These are phyloP conservation scores for Phytopythium aichiense DNA, from an alignment of 352 stramenopile species.

Conservation along the genomic window DNA sequence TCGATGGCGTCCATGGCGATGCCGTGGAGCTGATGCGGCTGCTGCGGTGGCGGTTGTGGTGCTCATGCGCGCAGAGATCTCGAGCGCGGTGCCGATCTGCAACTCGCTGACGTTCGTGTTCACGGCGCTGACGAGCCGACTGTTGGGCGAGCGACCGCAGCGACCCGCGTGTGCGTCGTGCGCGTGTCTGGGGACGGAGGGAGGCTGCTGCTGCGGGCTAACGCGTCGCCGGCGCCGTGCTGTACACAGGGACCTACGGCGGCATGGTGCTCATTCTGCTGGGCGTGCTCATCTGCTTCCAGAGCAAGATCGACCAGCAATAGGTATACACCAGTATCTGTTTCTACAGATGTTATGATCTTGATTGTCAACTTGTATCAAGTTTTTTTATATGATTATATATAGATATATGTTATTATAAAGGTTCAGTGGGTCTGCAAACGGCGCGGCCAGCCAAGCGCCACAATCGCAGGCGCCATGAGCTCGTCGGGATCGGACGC, in stretches of 20 bases:
- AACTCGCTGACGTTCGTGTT: slow-evolving; percentile 88
- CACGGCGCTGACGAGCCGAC: slow-evolving; percentile 73
- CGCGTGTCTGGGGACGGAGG: neutral
- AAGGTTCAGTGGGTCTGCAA: neutral
- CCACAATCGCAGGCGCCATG: slow-evolving; percentile 21
- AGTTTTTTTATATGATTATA: neutral
- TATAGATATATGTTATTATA: neutral
- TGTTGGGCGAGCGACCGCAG: slow-evolving; percentile 70
- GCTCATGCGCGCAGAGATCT: slow-evolving; percentile 49
- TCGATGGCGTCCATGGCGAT: too few species aligned
- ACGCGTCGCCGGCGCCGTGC: neutral
- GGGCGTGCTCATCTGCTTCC: slow-evolving; percentile 62
- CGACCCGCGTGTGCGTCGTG: slow-evolving; percentile 54
- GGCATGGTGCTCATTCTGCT: slow-evolving; percentile 61
- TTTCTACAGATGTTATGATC: neutral
- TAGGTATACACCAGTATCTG: neutral
- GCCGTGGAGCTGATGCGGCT: neutral
- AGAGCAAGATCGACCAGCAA: slow-evolving; percentile 33
- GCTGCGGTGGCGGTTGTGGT: neutral
- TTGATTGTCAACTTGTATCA: neutral
- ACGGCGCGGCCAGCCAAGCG: neutral
- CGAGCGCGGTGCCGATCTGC: slow-evolving; percentile 84
- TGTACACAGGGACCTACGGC: slow-evolving; percentile 43
- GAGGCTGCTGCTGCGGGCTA: neutral
- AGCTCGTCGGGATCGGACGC: slow-evolving; percentile 52